Base-by-base conservation (phyloP, 1,284 basidiomycete species). In the Hemileia vastatrix region DNA sequence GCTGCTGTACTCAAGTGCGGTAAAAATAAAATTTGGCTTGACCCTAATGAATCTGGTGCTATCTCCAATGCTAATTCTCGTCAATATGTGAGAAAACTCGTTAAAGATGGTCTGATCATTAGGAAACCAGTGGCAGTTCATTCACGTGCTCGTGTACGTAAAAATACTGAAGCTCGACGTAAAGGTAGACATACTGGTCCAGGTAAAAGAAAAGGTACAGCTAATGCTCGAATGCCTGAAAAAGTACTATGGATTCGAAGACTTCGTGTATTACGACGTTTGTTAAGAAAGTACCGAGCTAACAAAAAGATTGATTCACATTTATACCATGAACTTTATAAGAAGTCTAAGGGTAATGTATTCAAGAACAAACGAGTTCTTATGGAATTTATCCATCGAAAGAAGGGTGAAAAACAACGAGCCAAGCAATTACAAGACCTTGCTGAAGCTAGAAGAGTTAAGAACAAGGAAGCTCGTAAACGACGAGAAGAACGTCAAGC, bases 331-430 rank as follows among this genome's bases (percentile, higher is more conserved):
- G 73, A 75, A 68, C 72, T 75, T 59, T 75, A 75, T 72, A 71
- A 74, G 64, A 75, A 75, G 73, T 69, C 67, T 57, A 75, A 75
- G 73, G 73, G 73, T 73, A 75, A 75, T 71, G 73, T 75, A 36
- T 75, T 48, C n/a, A n/a, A n/a, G n/a, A n/a, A n/a, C n/a, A n/a
- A n/a, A n/a, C n/a, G n/a, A n/a, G n/a, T n/a, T n/a, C 65, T 75
- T 52, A 75, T 75, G 73, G 73, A 75, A 71, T 71, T 73, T 71
- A 75, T 75, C 65, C 73, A 75, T 72, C 74, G 74, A 72, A 72
- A 72, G 65, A 75, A 75, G 73, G 73, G 72, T 56, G 73, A 75
- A 71, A 71, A 71, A 65, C 63, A 68, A 23, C 73, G 73, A 45
- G 70, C 72, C 60, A 75, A 75, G 73, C 70, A 72, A 70, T 68